Percentiles rank a stretch among this genome's conserved stretches.
phyloP scores from a whole-genome alignment of 148 eudicot species.

The Dysphania ambrosioides region DNA sequence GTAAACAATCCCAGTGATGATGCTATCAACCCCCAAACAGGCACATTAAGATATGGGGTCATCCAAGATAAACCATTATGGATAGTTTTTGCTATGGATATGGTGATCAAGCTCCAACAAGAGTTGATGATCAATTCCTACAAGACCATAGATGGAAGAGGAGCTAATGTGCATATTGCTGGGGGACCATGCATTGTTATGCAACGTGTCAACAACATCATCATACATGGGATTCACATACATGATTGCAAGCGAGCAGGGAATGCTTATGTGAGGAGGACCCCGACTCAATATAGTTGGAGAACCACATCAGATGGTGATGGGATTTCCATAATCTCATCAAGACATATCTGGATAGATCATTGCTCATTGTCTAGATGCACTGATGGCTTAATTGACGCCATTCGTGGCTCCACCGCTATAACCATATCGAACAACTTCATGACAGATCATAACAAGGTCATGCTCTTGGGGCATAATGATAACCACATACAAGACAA shows the following conservation, averaged over 20 bases:
- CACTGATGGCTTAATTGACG: constrained; percentile 53
- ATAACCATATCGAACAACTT: constrained; percentile 51
- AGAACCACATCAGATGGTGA: constrained; percentile 46
- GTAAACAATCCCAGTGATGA: constrained; percentile 22
- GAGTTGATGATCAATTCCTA: constrained; percentile 27
- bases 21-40: constrained; percentile 35
- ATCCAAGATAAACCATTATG: constrained; percentile 42
- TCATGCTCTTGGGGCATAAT: constrained; percentile 59
- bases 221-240: neutral
- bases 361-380: constrained; percentile 50
- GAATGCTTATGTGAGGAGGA: constrained; percentile 37
- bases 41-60: constrained; percentile 40
- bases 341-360: constrained; percentile 50
- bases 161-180: too few species aligned
- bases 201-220: too few species aligned
- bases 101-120: too few species aligned
- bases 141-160: constrained; percentile 43
- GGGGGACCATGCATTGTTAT: too few species aligned
- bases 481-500: constrained; percentile 41
- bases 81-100: constrained; percentile 24
- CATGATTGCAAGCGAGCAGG: constrained; percentile 52
- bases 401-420: constrained; percentile 48
- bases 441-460: constrained; percentile 53
- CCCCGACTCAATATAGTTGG: constrained; percentile 31
- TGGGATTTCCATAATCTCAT: constrained; percentile 38